A percentile compares a stretch with the other conserved stretches of the same genome.
phyloP scores from a whole-genome alignment of 1,284 basidiomycete genomes.

The Malassezia arunalokei region DNA sequence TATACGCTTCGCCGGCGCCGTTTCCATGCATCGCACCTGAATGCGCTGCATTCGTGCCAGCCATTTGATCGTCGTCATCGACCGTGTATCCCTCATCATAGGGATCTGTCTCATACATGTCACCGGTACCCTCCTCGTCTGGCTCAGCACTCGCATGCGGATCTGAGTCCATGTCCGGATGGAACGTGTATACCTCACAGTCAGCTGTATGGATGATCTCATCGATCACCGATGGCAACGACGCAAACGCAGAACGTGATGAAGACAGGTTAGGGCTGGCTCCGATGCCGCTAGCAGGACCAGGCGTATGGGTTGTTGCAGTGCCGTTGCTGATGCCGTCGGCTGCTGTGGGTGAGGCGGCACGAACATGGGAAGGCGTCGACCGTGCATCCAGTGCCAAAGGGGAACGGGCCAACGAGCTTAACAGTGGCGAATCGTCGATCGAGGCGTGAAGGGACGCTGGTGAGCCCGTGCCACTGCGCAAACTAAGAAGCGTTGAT shows the following conservation, averaged over 20 bases:
- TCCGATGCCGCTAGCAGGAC: background rate
- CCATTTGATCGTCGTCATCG: conserved; percentile 21
- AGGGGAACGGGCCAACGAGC: conserved; percentile 16
- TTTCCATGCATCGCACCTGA: conserved; percentile 3
- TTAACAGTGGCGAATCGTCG: conserved; percentile 23
- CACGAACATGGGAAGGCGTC: background rate
- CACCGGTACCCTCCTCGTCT: conserved; percentile 51
- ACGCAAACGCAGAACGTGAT: conserved; percentile 54
- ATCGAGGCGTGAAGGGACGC: conserved; percentile 32
- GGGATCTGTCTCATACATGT: conserved; percentile 26
- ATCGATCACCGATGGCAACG: conserved; percentile 73
- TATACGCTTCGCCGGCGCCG: conserved; percentile 9
- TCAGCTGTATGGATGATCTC: conserved; percentile 78
- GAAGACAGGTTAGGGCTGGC: background rate
- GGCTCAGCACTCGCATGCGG: conserved; percentile 60
- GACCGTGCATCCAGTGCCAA: conserved; percentile 2
- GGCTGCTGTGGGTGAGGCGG: background rate
- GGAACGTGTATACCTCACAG: conserved; percentile 90
- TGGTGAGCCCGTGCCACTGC: conserved; percentile 26
- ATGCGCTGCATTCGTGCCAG: background rate
- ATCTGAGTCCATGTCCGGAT: conserved; percentile 85
- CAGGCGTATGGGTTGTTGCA: background rate
- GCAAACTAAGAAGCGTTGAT: conserved; percentile 38
- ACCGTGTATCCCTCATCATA: conserved; percentile 50
- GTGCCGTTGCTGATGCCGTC: background rate